A percentile compares a stretch with the other conserved stretches of the same genome.
phyloP scores from a whole-genome alignment of 164 flowering plant species.

The Berberis thunbergii region DNA sequence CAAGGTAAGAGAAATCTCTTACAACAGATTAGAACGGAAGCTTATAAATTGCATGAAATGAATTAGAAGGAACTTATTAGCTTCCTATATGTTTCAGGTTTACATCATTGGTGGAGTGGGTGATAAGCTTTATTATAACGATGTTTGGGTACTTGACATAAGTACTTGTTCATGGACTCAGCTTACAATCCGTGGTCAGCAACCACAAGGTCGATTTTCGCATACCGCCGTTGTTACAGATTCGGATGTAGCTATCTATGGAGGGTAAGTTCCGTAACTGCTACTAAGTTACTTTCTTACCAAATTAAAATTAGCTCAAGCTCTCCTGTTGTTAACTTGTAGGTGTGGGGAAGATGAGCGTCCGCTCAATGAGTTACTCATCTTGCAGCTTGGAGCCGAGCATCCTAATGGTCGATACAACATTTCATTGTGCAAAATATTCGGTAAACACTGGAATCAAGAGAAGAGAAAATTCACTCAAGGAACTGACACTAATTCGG shows the following conservation, averaged over 20 bases:
- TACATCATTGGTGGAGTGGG: slow-evolving; percentile 91
- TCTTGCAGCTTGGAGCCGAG: slow-evolving; percentile 62
- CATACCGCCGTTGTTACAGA: slow-evolving; percentile 66
- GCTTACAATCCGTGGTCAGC: slow-evolving; percentile 56
- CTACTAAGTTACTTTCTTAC: neutral
- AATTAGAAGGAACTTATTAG: too few relatives aligned
- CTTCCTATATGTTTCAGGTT: slow-evolving; percentile 33
- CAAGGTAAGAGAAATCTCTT: slow-evolving; percentile 42
- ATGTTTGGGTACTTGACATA: slow-evolving; percentile 81
- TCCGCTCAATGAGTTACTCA: slow-evolving; percentile 68
- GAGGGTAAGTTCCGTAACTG: slow-evolving; percentile 46
- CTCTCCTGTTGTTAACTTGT: slow-evolving; percentile 4
- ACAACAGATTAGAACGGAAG: neutral
- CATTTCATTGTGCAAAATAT: slow-evolving; percentile 49
- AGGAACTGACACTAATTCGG: slow-evolving; percentile 31
- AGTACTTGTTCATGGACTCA: slow-evolving; percentile 51
- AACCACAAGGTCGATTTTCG: slow-evolving; percentile 93
- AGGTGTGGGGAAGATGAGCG: slow-evolving; percentile 98
- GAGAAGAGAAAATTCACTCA: slow-evolving; percentile 28
- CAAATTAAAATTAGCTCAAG: neutral
- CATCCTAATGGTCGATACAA: slow-evolving; percentile 54
- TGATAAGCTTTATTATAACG: slow-evolving; percentile 75
- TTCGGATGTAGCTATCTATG: slow-evolving; percentile 68
- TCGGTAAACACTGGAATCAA: slow-evolving; percentile 46
- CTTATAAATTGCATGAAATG: neutral